Evolutionary conservation across 768 basidiomycete species (phyloP), one percentile per base, ranked within the genome.

Genomic region (Psilocybe azurescens): DNA sequence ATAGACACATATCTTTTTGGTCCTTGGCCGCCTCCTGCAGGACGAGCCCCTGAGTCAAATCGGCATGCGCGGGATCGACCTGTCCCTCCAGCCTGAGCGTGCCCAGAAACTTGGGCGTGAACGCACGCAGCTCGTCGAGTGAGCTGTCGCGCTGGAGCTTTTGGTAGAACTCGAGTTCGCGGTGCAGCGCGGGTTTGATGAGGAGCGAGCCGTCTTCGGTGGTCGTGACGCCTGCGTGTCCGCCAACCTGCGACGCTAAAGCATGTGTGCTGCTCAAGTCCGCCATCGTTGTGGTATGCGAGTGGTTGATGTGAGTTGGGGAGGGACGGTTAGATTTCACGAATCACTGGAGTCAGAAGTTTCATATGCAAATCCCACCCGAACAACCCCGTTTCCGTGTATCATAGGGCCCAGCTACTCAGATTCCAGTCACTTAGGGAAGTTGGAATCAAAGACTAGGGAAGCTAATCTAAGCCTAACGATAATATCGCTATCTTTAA

Each of bases 31-130:
- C 28, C 3, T 48, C 78, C 58, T 71, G 64, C 36, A 76, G 56
- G 41, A 70, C 46, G 55, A 72, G 64, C 9, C 67, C 73, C 14
- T 65, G 72, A 24, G 67, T 57, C 32, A 56, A 47, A 14, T 73
- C 72, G 10, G 61, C 65, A 63, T 77, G 69, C 28, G 67, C 70
- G 29, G 75, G 70, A 53, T 80, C 81, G 8, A 89, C 60, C 71
- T 85, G 70, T n/a, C 92, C 89, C 73, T 91, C 78, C 3, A 97
- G 75, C 64, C 78, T 85, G 44, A 97, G 78, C 3, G 90, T 90
- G 2, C 97, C 97, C 47, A 88, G 80, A 74, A 94, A 97, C 46
- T 78, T 82, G 10, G 95, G 93, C 4, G 90, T 81, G 72, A 85
- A 94, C 2, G 77, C 81, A 41, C 76, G 79, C 46, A 93, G 79